Evolutionary conservation across 441 rosid species (phyloP), one percentile per base, ranked within the genome.

Genomic region (Populus hybrid): DNA sequence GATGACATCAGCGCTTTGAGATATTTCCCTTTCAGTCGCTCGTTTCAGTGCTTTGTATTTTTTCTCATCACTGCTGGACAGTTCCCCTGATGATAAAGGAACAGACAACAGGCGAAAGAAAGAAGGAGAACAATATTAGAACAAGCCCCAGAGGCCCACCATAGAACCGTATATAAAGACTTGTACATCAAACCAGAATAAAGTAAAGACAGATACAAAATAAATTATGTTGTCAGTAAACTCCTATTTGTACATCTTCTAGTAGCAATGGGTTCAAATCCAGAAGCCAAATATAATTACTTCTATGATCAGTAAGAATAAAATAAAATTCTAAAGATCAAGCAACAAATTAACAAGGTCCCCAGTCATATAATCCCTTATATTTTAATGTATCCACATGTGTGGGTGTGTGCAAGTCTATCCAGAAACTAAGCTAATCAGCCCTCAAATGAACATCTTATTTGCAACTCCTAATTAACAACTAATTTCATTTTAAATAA

Each of bases 1-100:
- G 79, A 97, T 97, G 81, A 97, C 99, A 87, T 97, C 99, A 78
- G 99, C 99, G 80, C 99, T 97, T 86, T 97, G 99, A 46, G 97
- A 90, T 83, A 97, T 95, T 87, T 95, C 99, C 67, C 99, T 89
- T 85, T 97, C 99, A 30, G 97, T 95, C 30, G 95, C 95, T 38
- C 99, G 93, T 89, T 97, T 97, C 76, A 97, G 78, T 54, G 95
- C 94, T 88, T 97, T 92, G 89, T 92, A 97, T 81, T 95, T 97
- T 84, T 97, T 97, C 93, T 97, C 99, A 83, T 97, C 99, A 87
- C 98, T 90, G 79, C 99, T 95, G 32, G 99, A 97, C 83, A 97
- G 83, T 77, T 95, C 99, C 79, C 99, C 99, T 97, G 90, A 75
- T 82, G 66, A 82, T 63, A 66, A 42, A 24, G 63, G 30, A 77